Percentiles rank a stretch among this genome's conserved stretches.
These are phyloP conservation scores for Hermanozyma aechmeae DNA, from an alignment of 805 yeast species.

Conservation along the genomic window DNA sequence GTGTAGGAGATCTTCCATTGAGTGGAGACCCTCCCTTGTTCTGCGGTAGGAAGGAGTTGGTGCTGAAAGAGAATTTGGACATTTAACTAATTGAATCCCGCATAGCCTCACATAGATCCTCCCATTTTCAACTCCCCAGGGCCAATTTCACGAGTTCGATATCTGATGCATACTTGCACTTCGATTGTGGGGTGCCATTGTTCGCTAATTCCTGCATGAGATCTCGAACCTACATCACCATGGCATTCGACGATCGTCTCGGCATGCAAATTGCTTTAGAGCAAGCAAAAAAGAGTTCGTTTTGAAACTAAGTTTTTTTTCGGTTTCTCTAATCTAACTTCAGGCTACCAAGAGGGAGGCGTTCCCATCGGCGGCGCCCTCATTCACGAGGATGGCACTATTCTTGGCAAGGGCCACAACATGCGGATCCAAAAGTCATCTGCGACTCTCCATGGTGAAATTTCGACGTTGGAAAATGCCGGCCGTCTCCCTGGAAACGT, in stretches of 20 bases:
- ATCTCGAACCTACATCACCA: no score
- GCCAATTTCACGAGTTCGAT: background rate
- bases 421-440: conserved; percentile 79
- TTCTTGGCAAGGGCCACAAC: conserved; percentile 86
- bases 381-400: conserved; percentile 64
- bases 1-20: no score
- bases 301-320: background rate
- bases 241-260: conserved; percentile 51
- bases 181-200: no score
- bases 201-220: no score
- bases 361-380: conserved; percentile 81
- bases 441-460: conserved; percentile 88
- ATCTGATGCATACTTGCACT: no score
- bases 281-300: conserved; percentile 55
- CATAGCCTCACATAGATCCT: no score
- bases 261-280: conserved; percentile 67
- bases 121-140: background rate
- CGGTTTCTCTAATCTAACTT: conserved; percentile 5
- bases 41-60: no score
- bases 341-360: conserved; percentile 77
- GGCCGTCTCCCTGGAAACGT: conserved; percentile 77
- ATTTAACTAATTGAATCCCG: no score
- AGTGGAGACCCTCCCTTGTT: no score
- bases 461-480: conserved; percentile 78
- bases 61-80: no score